These are phyloP conservation scores for Pseudoneurospora amorphoporcata DNA, from an alignment of 495 filamentous ascomycete genomes.

Conservation along the genomic window DNA sequence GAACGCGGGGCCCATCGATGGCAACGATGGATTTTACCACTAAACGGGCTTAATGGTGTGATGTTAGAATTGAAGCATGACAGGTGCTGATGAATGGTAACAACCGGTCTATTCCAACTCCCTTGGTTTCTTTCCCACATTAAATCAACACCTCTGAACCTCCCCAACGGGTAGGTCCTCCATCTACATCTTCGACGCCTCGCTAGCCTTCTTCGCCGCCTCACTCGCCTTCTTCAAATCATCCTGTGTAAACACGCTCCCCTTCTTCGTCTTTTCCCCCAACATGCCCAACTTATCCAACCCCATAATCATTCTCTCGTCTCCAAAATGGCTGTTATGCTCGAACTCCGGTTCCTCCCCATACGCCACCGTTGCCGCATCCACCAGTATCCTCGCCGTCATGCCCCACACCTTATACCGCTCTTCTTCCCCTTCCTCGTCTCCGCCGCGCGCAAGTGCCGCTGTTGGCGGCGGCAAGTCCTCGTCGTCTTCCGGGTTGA, in stretches of 20 bases:
- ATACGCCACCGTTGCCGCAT: slow-evolving; percentile 77
- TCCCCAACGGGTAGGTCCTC: neutral
- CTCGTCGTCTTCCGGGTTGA: slow-evolving; percentile 1
- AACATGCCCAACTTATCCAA: slow-evolving; percentile 53
- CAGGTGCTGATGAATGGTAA: neutral
- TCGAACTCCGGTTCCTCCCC: slow-evolving; percentile 71
- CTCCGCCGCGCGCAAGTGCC: slow-evolving; percentile 13
- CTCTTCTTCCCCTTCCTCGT: slow-evolving; percentile 36
- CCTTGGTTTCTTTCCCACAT: neutral
- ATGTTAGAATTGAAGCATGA: neutral
- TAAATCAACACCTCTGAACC: neutral
- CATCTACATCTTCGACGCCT: slow-evolving; percentile 33
- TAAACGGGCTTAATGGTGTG: neutral
- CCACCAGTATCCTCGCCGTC: slow-evolving; percentile 81
- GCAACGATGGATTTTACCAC: neutral
- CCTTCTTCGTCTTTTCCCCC: slow-evolving; percentile 40
- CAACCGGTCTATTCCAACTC: neutral
- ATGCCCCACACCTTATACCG: slow-evolving; percentile 82
- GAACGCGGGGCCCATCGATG: neutral
- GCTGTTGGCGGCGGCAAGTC: slow-evolving; percentile 1
- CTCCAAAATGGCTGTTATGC: slow-evolving; percentile 68
- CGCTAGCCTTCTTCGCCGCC: neutral
- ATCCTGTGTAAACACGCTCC: slow-evolving; percentile 47
- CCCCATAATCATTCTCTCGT: slow-evolving; percentile 61
- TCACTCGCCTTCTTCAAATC: slow-evolving; percentile 42